Conservation (phyloP, 108 stramenopile species). For the Schizochytrium sp. region DNA sequence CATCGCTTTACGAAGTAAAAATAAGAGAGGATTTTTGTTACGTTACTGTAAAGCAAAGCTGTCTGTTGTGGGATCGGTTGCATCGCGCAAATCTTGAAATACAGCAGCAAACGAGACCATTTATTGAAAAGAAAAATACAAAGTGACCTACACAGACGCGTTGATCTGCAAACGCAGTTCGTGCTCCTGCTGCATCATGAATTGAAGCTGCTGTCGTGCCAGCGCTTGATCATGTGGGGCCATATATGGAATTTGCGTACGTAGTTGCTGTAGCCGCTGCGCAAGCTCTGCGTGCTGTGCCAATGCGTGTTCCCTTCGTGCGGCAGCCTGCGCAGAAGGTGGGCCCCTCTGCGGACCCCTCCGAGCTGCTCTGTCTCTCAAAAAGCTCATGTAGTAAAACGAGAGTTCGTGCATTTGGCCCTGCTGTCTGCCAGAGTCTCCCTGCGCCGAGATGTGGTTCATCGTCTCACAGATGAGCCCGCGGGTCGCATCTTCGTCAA, state of each 20-base stretch:
- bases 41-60: too few species aligned
- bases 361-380: neutral
- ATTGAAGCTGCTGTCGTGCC: neutral
- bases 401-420: slow-evolving; percentile 10
- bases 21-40: too few species aligned
- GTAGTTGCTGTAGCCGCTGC: neutral
- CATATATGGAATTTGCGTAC: neutral
- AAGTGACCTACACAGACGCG: neutral
- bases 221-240: neutral
- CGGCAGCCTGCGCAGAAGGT: neutral
- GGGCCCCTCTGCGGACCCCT: neutral
- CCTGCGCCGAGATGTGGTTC: neutral
- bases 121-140: too few species aligned
- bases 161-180: neutral
- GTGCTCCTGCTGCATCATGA: slow-evolving; percentile 4
- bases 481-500: neutral
- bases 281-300: neutral
- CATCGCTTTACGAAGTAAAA: neutral
- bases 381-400: slow-evolving; percentile 9
- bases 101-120: too few species aligned
- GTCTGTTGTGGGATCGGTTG: too few species aligned
- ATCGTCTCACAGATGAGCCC: neutral
- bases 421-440: neutral
- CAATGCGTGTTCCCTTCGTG: neutral
- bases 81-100: too few species aligned